phyloP scores from a whole-genome alignment of 2,329 filamentous ascomycete species.

The Colletotrichum sp. region DNA sequence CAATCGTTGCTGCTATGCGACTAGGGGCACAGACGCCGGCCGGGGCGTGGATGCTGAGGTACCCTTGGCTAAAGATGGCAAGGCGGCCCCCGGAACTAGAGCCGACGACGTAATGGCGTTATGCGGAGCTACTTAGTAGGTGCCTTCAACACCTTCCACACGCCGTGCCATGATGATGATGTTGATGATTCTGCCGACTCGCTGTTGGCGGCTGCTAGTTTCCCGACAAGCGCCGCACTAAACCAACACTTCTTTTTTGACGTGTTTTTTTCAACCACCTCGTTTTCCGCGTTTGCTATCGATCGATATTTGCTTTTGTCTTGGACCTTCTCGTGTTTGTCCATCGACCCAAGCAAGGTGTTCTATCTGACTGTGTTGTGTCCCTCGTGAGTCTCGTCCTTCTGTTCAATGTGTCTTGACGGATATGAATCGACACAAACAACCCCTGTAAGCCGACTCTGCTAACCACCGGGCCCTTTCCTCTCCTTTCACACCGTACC shows the following conservation, averaged over 20 bases:
- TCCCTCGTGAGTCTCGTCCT: not conserved
- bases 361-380: not conserved
- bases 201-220: not conserved
- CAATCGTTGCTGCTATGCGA: not conserved
- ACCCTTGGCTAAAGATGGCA: not conserved
- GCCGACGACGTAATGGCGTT: constrained; percentile 20
- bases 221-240: not conserved
- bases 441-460: not conserved
- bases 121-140: not conserved
- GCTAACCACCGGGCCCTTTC: not conserved
- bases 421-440: not conserved
- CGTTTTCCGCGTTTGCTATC: not conserved
- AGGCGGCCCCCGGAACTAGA: constrained; percentile 1
- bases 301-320: not conserved
- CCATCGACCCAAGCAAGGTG: not conserved
- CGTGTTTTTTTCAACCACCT: not conserved
- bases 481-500: not conserved
- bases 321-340: not conserved
- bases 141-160: not conserved
- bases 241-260: not conserved
- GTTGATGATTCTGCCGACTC: not conserved
- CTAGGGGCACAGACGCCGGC: not conserved
- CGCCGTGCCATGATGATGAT: constrained; percentile 2
- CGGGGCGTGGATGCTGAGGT: not conserved
- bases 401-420: not conserved